Conservation (phyloP, 169 alveolate genomes). For the Plasmodium vinckei region DNA sequence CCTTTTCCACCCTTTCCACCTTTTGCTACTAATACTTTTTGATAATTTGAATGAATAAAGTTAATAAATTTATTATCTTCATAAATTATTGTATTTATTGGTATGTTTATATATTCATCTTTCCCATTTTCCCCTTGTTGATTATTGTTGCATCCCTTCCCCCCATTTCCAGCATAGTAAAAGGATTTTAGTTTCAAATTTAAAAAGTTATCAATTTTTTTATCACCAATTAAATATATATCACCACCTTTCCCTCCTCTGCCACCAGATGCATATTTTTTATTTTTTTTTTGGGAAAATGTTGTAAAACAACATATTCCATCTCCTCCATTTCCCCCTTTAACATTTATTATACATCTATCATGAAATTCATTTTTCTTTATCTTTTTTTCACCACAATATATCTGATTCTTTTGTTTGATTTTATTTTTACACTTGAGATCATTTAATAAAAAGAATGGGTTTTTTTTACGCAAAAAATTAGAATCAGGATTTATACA, state of each 20-base stretch:
- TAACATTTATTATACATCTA: slow-evolving; percentile 80
- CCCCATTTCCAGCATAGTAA: slow-evolving; percentile 89
- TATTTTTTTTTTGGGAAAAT: slow-evolving; percentile 86
- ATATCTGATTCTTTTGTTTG: slow-evolving; percentile 1
- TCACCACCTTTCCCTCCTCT: slow-evolving; percentile 96
- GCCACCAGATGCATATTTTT: slow-evolving; percentile 95
- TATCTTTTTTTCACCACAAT: slow-evolving; percentile 54
- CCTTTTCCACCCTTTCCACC: slow-evolving; percentile 96
- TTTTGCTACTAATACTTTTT: slow-evolving; percentile 85
- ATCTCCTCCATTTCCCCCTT: slow-evolving; percentile 93
- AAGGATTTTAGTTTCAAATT: slow-evolving; percentile 81
- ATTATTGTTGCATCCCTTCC: slow-evolving; percentile 78
- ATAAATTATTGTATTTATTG: slow-evolving; percentile 91
- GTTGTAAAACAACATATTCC: slow-evolving; percentile 85
- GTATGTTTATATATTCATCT: slow-evolving; percentile 87
- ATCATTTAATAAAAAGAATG: no score
- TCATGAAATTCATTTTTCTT: slow-evolving; percentile 81
- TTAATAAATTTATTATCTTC: slow-evolving; percentile 78
- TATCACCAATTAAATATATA: slow-evolving; percentile 86
- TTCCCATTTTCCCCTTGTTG: slow-evolving; percentile 89
- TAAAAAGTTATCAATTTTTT: slow-evolving; percentile 81
- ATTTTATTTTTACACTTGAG: neutral
- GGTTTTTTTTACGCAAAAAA: no score
- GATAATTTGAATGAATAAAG: slow-evolving; percentile 78
- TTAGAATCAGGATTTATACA: no score